Percentiles rank a stretch among this genome's conserved stretches.
phyloP scores from a whole-genome alignment of 768 basidiomycete genomes.

The Auriscalpium orientale region DNA sequence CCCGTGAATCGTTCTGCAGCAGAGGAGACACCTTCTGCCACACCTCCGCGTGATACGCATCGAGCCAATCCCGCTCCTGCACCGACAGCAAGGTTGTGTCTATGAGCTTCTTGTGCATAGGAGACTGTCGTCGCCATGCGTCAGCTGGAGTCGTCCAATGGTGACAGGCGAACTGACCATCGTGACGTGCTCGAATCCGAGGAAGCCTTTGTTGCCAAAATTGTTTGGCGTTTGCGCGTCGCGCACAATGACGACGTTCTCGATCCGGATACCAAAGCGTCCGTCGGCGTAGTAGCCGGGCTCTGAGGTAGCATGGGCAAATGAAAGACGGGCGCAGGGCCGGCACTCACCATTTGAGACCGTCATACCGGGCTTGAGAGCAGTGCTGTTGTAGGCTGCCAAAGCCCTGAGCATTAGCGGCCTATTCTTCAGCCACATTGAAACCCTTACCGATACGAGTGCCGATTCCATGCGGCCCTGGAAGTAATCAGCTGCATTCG shows the following conservation, averaged over 20 bases:
- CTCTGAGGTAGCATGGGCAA: slow-evolving; percentile 35
- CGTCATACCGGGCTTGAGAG: slow-evolving; percentile 81
- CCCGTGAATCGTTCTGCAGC: slow-evolving; percentile 52
- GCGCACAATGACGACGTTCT: slow-evolving; percentile 78
- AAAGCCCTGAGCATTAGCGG: not conserved
- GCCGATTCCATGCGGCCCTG: slow-evolving; percentile 58
- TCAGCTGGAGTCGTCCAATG: not conserved
- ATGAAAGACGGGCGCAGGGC: not conserved
- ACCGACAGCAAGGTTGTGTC: slow-evolving; percentile 51
- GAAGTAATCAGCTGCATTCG: not conserved
- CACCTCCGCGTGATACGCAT: slow-evolving; percentile 75
- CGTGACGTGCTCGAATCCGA: slow-evolving; percentile 81
- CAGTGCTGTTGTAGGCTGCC: slow-evolving; percentile 56
- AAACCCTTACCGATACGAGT: slow-evolving; percentile 34
- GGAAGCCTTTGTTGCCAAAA: slow-evolving; percentile 80
- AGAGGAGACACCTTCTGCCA: slow-evolving; percentile 66
- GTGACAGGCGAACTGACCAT: slow-evolving; percentile 47
- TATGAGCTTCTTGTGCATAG: slow-evolving; percentile 81
- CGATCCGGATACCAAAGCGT: slow-evolving; percentile 86
- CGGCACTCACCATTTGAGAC: slow-evolving; percentile 64
- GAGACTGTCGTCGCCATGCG: slow-evolving; percentile 39
- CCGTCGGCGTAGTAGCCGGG: slow-evolving; percentile 93
- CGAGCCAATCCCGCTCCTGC: slow-evolving; percentile 76
- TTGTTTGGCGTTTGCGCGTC: slow-evolving; percentile 60
- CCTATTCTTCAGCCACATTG: no score